Evolutionary conservation across 805 yeast species (phyloP).

Genomic region (Wickerhamiella domercqiae): DNA sequence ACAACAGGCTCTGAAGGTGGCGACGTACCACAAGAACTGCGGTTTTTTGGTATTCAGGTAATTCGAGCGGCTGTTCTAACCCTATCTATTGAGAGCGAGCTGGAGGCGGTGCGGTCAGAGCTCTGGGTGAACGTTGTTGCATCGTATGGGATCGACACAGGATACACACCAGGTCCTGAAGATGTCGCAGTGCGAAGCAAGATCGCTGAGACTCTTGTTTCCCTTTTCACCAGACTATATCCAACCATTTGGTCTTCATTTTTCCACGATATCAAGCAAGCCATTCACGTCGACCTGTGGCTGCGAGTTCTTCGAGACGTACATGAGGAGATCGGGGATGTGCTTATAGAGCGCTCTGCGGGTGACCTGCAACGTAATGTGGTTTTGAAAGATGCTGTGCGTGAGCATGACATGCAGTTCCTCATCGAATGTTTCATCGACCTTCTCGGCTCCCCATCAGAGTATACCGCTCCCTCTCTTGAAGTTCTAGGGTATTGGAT

Average conservation of each 20-base stretch:
- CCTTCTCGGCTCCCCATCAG: constrained; percentile 19
- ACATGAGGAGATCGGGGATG: constrained; percentile 90
- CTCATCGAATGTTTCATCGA: constrained; percentile 10
- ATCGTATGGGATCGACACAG: constrained; percentile 3
- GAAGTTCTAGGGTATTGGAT: constrained; percentile 70
- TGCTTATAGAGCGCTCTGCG: constrained; percentile 51
- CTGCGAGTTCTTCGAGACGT: constrained; percentile 56
- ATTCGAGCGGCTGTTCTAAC: constrained; percentile 35
- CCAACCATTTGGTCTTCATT: constrained; percentile 35
- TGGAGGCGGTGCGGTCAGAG: constrained; percentile 31
- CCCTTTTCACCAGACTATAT: constrained; percentile 36
- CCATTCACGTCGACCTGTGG: constrained; percentile 45
- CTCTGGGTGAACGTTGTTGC: constrained; percentile 31
- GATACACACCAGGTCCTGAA: constrained; percentile 25
- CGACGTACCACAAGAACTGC: constrained; percentile 35
- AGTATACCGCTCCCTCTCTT: constrained; percentile 43
- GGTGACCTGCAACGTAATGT: constrained; percentile 51
- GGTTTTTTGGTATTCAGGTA: constrained; percentile 57
- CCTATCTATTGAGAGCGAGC: constrained; percentile 31
- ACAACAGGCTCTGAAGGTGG: too few species aligned
- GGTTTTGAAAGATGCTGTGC: constrained; percentile 62
- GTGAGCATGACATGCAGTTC: constrained; percentile 40
- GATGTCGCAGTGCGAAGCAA: constrained; percentile 41
- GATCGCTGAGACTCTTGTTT: constrained; percentile 39
- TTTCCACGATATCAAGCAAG: constrained; percentile 31